Evolutionary conservation across 805 yeast species (phyloP).

Genomic region (Ogataea ramenticola): DNA sequence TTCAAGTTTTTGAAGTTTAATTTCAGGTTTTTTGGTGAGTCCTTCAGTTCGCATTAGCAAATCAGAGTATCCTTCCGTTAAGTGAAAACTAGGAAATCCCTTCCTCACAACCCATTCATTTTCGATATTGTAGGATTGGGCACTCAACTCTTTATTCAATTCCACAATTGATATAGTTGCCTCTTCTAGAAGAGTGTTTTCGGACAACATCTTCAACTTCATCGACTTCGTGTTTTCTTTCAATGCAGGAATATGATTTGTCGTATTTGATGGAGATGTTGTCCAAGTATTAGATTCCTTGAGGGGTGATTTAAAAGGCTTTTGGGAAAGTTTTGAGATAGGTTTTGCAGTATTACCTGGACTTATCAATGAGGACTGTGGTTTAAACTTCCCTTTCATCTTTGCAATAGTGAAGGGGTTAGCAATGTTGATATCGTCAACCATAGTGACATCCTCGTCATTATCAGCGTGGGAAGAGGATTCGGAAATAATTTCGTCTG

Average conservation of each 20-base stretch:
- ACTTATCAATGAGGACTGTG: no score
- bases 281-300: no score
- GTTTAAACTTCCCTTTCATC: neutral
- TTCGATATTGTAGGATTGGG: neutral
- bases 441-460: neutral
- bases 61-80: neutral
- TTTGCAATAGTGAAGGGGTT: constrained; percentile 19
- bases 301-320: no score
- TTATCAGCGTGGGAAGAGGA: neutral
- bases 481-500: constrained; percentile 6
- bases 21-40: neutral
- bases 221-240: no score
- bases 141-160: neutral
- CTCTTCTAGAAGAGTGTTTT: constrained; percentile 1
- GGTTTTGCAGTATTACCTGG: no score
- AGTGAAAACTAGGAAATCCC: neutral
- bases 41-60: neutral
- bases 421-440: constrained; percentile 8
- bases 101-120: neutral
- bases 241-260: no score
- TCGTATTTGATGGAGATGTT: no score
- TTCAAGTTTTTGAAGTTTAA: neutral
- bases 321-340: no score
- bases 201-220: neutral
- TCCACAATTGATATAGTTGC: neutral